phyloP scores from a whole-genome alignment of 2,329 filamentous ascomycete species.

The Ophiostoma triangulosporum region DNA sequence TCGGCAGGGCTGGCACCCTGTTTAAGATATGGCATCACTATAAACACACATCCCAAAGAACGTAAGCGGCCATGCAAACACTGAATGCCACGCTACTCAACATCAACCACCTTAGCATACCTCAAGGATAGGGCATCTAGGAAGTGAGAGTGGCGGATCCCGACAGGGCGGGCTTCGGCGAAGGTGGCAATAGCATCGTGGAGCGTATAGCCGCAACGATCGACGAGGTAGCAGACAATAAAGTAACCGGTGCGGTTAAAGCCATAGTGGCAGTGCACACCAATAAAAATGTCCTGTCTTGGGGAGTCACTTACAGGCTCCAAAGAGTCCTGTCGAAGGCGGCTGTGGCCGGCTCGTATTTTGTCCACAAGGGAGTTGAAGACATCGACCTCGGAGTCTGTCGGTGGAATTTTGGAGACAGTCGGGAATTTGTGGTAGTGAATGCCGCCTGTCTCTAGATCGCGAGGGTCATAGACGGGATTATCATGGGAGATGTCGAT shows the following conservation, averaged over 20 bases:
- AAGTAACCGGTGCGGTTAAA: constrained; percentile 93
- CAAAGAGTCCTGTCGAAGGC: constrained; percentile 13
- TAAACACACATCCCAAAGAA: too few species aligned
- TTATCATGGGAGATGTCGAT: constrained; percentile 86
- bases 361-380: constrained; percentile 46
- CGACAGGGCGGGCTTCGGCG: constrained; percentile 56
- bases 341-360: constrained; percentile 42
- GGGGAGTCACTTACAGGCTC: not conserved
- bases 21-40: too few species aligned
- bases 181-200: constrained; percentile 72
- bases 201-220: constrained; percentile 57
- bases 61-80: too few species aligned
- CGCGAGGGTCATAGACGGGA: constrained; percentile 73
- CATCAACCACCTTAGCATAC: constrained; percentile 31
- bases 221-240: constrained; percentile 80
- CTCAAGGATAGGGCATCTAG: constrained; percentile 70
- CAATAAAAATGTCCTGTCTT: constrained; percentile 34
- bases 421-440: constrained; percentile 81
- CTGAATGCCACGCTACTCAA: too few species aligned
- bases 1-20: too few species aligned
- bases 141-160: constrained; percentile 84
- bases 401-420: constrained; percentile 78
- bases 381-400: constrained; percentile 35
- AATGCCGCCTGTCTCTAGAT: constrained; percentile 51
- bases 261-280: constrained; percentile 90